Conservation (phyloP, 2,329 filamentous ascomycete genomes). For the Thielaviopsis musarum region DNA sequence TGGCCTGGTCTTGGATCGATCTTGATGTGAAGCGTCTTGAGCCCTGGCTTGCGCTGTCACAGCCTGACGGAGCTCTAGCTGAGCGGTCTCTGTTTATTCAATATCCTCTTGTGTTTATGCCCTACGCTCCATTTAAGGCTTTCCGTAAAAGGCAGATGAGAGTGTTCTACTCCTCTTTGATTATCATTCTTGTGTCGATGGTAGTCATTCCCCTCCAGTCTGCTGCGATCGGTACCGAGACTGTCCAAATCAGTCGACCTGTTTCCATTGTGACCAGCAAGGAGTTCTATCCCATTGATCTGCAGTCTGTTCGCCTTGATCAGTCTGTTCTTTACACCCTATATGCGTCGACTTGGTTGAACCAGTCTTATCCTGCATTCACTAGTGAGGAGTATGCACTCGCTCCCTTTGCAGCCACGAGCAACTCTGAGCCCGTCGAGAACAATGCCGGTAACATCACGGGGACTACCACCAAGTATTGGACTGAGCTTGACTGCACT, state of each 20-base stretch:
- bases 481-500: constrained; percentile 24
- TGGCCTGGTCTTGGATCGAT: constrained; percentile 43
- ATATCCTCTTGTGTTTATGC: constrained; percentile 31
- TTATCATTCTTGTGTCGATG: constrained; percentile 37
- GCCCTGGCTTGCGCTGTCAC: constrained; percentile 41
- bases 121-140: constrained; percentile 18
- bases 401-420: constrained; percentile 22
- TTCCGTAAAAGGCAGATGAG: constrained; percentile 31
- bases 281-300: constrained; percentile 14
- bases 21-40: constrained; percentile 41
- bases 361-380: constrained; percentile 26
- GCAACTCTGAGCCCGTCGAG: no score
- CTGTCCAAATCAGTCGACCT: constrained; percentile 16
- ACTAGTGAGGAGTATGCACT: constrained; percentile 25
- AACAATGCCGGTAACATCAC: no score
- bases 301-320: constrained; percentile 20
- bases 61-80: constrained; percentile 24
- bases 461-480: constrained; percentile 18
- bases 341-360: constrained; percentile 29
- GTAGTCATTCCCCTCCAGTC: constrained; percentile 36
- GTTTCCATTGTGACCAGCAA: no score
- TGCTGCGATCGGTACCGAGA: constrained; percentile 30
- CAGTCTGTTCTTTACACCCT: constrained; percentile 25
- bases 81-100: constrained; percentile 31
- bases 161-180: constrained; percentile 29